phyloP scores from a whole-genome alignment of 441 rosid species.

The Raphanus hybrid region DNA sequence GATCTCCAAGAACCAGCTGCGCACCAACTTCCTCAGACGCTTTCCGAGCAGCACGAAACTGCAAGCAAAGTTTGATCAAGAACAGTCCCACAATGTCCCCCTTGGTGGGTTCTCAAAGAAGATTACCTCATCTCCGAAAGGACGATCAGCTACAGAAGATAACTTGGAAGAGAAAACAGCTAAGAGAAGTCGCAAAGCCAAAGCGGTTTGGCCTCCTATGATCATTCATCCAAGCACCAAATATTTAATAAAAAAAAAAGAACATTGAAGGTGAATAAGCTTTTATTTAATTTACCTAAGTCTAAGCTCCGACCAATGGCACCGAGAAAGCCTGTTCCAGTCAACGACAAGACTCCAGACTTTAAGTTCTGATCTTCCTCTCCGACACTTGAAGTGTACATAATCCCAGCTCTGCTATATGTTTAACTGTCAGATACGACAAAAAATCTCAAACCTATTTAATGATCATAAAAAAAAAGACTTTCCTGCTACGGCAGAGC shows the following conservation, averaged over 20 bases:
- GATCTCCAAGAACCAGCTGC: conserved; percentile 84
- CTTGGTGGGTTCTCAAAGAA: neutral
- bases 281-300: conserved; percentile 56
- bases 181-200: conserved; percentile 79
- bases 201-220: conserved; percentile 85
- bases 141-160: conserved; percentile 70
- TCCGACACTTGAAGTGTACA: conserved; percentile 62
- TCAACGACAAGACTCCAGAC: conserved; percentile 70
- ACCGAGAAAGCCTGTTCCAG: conserved; percentile 81
- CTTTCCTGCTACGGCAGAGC: conserved; percentile 91
- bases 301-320: conserved; percentile 86
- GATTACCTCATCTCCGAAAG: conserved; percentile 81
- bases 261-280: neutral
- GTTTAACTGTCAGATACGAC: neutral
- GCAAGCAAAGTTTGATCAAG: conserved; percentile 23
- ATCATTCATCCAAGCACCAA: conserved; percentile 16
- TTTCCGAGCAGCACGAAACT: conserved; percentile 91
- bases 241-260: no score
- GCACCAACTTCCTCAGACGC: conserved; percentile 85
- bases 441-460: neutral
- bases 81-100: neutral
- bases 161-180: conserved; percentile 83
- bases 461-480: conserved; percentile 6
- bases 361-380: conserved; percentile 51
- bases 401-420: conserved; percentile 84